Base-by-base conservation (phyloP, 2,329 filamentous ascomycete genomes). In the Lecanicillium sp. region DNA sequence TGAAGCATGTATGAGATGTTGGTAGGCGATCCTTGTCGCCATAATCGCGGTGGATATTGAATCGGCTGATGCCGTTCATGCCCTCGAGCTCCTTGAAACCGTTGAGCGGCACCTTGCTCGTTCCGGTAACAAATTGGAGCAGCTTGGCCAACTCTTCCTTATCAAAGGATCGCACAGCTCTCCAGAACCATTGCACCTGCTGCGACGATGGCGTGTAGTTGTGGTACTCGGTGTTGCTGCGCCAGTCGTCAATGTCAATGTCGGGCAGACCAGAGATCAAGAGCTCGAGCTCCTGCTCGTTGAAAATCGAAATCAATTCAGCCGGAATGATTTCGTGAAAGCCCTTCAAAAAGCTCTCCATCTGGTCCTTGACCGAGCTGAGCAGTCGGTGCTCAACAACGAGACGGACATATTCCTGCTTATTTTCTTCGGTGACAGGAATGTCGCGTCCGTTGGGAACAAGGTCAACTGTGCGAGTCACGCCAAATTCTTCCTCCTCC, bases 141-240 rank as follows among this genome's bases (percentile, higher is more conserved):
- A 98, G 74, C 69, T 98, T 98, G 58, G 93, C 93, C 52, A 89
- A 87, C 70, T 98, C 94, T 71, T 98, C 94, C 71, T 97, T 97
- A 73, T 97, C 94, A 62, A 96, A 98, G 4, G 90, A 95, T 58
- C 93, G 84, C 36, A 98, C 83, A 21, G 93, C 93, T 60, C 94
- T 86, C 93, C 93, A 98, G 81, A 98, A 98, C 93, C 93, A 98
- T 66, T 97, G 90, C 51, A 98, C 95, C 65, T 98, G 94, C 37
- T 89, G 87, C 3, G 93, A 96, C 0, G 90, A 91, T 26, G 88
- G 85, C 4, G 82, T 89, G 71, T 98, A 98, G 67, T 97, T 97
- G 69, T 97, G 91, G 60, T 98, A 97, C 63, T 98, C 94, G 2
- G 91, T 95, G 68, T 96, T 95, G 69, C 87, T 90, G 79, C 95